Evolutionary conservation across 768 basidiomycete species (phyloP), one percentile per base, ranked within the genome.

Genomic region (Astraeus odoratus): DNA sequence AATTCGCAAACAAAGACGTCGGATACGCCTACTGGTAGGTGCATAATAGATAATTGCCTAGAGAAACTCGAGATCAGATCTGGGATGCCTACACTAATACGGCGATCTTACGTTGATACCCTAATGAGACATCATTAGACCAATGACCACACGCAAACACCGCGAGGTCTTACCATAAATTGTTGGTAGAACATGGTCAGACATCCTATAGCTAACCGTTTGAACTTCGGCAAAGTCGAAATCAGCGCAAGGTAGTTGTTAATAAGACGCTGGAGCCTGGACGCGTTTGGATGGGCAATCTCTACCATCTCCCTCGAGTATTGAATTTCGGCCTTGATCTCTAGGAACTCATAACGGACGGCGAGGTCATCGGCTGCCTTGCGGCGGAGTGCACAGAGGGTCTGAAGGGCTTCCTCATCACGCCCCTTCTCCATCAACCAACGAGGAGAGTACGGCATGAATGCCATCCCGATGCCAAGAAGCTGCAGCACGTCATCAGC

Each of bases 381-480:
- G 25, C 58, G 59, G 45, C 70, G 66, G 27, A 71, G 48, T 47
- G 57, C 55, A 3, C 66, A 61, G 8, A 72, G 44, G 2, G 64
- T 67, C 12, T 51, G 39, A 19, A 66, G 42, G 6, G 69, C 68
- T 33, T 73, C 69, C 5, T 54, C 56, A 37, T 60, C 59, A 6
- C 66, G 64, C 0, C 67, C 66, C 52, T 64, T 59, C 41, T 67
- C 63, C 48, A 65, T 61, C 29, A 72, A 54, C 66, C 71, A 72
- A 40, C 71, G 64, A 16, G 71, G 71, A 16, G 71, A 71, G 42
- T 65, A 69, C 18, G 70, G 70, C 54, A 71, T 58, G 37, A 67
- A 58, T 16, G 40, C 31, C 61, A 63, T 63, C 29, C 61, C 61
- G 25, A 63, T 40, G 6, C 56, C 61, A 43, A 65, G 52, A n/a